A percentile compares a stretch with the other conserved stretches of the same genome.
Conservation (phyloP, 371 early-diverging fungal genomes). For the Apophysomyces ossiformis region DNA sequence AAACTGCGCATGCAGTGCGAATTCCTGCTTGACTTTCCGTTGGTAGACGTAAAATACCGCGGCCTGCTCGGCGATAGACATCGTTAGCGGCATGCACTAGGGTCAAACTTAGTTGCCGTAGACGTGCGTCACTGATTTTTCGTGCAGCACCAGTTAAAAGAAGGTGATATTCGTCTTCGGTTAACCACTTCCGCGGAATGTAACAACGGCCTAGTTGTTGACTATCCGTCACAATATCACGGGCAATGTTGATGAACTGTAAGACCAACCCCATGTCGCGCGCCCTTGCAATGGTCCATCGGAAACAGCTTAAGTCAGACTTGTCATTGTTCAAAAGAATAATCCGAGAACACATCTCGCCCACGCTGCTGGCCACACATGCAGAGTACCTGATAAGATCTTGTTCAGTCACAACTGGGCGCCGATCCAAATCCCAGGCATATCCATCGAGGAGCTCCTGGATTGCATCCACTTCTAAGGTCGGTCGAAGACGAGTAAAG, state of each 20-base stretch:
- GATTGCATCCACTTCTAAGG: slow-evolving; percentile 46
- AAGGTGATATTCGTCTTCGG: slow-evolving; percentile 16
- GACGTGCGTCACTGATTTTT: slow-evolving; percentile 24
- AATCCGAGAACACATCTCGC: slow-evolving; percentile 57
- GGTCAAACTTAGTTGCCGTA: slow-evolving; percentile 27
- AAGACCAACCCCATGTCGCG: slow-evolving; percentile 64
- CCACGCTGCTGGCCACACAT: slow-evolving; percentile 66
- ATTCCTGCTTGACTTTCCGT: slow-evolving; percentile 45
- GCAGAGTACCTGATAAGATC: slow-evolving; percentile 56
- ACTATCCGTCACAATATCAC: slow-evolving; percentile 68
- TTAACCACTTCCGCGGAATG: slow-evolving; percentile 46
- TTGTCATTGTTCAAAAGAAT: slow-evolving; percentile 19
- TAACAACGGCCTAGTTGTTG: slow-evolving; percentile 54
- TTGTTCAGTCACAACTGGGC: slow-evolving; percentile 30
- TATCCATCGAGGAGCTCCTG: slow-evolving; percentile 60
- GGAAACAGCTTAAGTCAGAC: not conserved
- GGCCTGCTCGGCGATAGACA: slow-evolving; percentile 28
- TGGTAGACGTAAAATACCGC: slow-evolving; percentile 50
- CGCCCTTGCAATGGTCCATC: slow-evolving; percentile 44
- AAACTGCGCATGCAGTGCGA: slow-evolving; percentile 56
- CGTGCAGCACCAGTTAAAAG: slow-evolving; percentile 32
- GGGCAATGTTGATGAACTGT: slow-evolving; percentile 63
- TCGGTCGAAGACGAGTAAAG: slow-evolving; percentile 41
- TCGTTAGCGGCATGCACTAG: slow-evolving; percentile 32
- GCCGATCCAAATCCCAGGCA: slow-evolving; percentile 52